A percentile compares a stretch with the other conserved stretches of the same genome.
Evolutionary conservation across 2,329 filamentous ascomycete genomes (phyloP).

Genomic region (Fusarium clavum): DNA sequence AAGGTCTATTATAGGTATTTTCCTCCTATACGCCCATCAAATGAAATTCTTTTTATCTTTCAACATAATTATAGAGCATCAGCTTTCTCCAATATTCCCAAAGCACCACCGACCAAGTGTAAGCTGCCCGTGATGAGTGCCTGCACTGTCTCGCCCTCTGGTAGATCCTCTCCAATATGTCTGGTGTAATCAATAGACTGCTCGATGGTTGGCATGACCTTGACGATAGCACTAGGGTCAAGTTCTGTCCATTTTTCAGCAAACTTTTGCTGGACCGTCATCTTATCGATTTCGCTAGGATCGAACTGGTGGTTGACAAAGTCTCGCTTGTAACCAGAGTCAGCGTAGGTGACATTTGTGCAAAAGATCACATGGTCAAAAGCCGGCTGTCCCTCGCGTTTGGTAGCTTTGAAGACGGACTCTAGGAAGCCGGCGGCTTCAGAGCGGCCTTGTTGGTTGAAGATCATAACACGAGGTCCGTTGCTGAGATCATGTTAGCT

Average conservation of each 20-base stretch:
- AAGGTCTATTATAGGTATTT: slow-evolving; percentile 49
- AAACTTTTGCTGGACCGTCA: slow-evolving; percentile 65
- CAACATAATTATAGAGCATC: slow-evolving; percentile 54
- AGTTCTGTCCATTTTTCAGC: slow-evolving; percentile 63
- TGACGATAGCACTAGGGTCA: slow-evolving; percentile 59
- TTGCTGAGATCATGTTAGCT: slow-evolving; percentile 36
- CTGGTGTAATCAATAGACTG: slow-evolving; percentile 64
- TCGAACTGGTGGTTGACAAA: slow-evolving; percentile 68
- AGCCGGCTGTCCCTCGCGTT: slow-evolving; percentile 46
- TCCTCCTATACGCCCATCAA: slow-evolving; percentile 1
- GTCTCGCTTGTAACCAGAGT: slow-evolving; percentile 65
- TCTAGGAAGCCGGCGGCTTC: slow-evolving; percentile 66
- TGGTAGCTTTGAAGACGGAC: slow-evolving; percentile 55
- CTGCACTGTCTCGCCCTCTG: slow-evolving; percentile 54
- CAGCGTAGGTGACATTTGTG: slow-evolving; percentile 74
- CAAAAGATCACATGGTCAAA: slow-evolving; percentile 87
- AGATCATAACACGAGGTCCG: slow-evolving; percentile 73
- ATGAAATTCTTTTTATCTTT: not conserved
- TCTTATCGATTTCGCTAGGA: slow-evolving; percentile 61
- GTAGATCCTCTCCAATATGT: slow-evolving; percentile 48
- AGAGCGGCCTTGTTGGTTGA: slow-evolving; percentile 81
- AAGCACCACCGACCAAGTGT: slow-evolving; percentile 69
- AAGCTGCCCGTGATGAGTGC: slow-evolving; percentile 71
- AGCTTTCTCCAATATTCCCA: slow-evolving; percentile 61
- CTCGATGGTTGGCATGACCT: slow-evolving; percentile 65